Evolutionary conservation across 106 monocot genomes (phyloP).

Genomic region (Amphibolis antarctica): DNA sequence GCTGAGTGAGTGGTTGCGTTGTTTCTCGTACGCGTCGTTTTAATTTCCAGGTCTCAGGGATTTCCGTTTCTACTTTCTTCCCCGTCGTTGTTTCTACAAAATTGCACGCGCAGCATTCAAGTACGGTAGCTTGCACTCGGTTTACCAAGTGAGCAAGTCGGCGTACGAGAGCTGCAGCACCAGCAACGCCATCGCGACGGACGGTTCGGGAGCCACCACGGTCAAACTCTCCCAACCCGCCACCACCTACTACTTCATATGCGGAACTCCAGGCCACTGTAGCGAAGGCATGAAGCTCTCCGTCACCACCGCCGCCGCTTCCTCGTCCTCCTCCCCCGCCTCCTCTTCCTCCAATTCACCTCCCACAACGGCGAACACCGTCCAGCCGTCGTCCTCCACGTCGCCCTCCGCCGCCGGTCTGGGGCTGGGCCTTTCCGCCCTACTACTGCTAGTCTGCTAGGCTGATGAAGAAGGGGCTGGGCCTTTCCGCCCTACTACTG

Average conservation of each 20-base stretch:
- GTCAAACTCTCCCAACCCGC: constrained; percentile 1
- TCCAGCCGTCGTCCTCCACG: neutral
- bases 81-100: no score
- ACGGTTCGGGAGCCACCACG: constrained; percentile 4
- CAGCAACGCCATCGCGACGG: constrained; percentile 2
- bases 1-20: constrained; percentile 2
- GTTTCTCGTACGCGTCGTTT: neutral
- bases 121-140: constrained; percentile 6
- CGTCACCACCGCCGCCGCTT: constrained; percentile 1
- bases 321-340: neutral
- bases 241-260: constrained; percentile 15
- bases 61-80: neutral
- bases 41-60: neutral
- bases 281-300: constrained; percentile 10
- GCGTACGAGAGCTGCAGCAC: constrained; percentile 11
- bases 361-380: neutral
- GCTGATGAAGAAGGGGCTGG: constrained; percentile 10
- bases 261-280: constrained; percentile 10
- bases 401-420: neutral
- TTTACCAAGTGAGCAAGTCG: constrained; percentile 8
- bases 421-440: neutral
- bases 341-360: neutral
- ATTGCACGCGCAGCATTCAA: constrained; percentile 2
- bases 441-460: neutral
- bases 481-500: neutral